phyloP scores from a whole-genome alignment of 495 filamentous ascomycete genomes.

The Daldinia bambusicola region DNA sequence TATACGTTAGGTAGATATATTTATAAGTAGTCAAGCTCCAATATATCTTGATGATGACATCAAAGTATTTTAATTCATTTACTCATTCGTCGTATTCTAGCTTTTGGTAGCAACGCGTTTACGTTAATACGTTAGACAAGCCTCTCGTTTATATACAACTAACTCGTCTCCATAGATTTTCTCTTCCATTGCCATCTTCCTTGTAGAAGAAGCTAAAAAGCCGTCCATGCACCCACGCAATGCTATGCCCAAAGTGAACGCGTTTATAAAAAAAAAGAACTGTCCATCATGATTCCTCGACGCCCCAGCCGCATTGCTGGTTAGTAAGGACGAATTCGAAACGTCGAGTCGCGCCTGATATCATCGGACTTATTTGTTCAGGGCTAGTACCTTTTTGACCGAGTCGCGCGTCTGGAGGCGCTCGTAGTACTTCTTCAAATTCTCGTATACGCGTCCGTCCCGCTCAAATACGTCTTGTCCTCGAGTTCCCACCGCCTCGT shows the following conservation, averaged over 20 bases:
- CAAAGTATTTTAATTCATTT: background rate
- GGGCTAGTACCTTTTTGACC: slow-evolving; percentile 55
- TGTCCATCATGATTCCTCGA: background rate
- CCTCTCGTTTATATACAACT: background rate
- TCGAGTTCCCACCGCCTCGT: slow-evolving; percentile 61
- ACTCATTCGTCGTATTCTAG: background rate
- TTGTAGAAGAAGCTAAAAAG: background rate
- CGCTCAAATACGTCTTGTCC: slow-evolving; percentile 33
- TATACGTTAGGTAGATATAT: no score
- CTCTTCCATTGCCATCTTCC: background rate
- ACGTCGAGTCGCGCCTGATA: background rate
- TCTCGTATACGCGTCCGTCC: slow-evolving; percentile 50
- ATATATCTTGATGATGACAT: background rate
- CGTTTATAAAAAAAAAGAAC: slow-evolving; percentile 20
- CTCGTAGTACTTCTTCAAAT: slow-evolving; percentile 65
- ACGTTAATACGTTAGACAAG: background rate
- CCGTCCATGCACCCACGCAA: background rate
- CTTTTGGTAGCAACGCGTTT: background rate
- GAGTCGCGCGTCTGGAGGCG: slow-evolving; percentile 61
- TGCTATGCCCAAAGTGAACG: slow-evolving; percentile 22
- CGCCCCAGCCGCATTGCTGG: background rate
- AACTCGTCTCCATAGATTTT: background rate
- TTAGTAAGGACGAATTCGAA: background rate
- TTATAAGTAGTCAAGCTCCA: background rate
- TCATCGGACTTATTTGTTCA: background rate